Evolutionary conservation across 2,329 filamentous ascomycete genomes (phyloP), one percentile per base, ranked within the genome.

Genomic region (Pseudogymnoascus sp.): DNA sequence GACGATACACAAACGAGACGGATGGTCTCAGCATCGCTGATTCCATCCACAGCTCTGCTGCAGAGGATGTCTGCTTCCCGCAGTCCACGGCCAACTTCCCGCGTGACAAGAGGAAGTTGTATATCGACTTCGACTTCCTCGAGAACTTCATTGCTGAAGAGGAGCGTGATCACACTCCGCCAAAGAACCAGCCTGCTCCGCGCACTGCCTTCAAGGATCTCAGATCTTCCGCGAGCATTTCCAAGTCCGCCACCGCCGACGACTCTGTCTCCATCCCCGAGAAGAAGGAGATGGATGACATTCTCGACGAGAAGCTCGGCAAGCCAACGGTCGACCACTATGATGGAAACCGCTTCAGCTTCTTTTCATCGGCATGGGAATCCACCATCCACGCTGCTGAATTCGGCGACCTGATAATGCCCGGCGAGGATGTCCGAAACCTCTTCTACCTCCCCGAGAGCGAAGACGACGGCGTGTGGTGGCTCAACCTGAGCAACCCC

Each of bases 321-420:
- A 60, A 65, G 3, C 62, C 62, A n/a, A 67, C 65, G 14, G 72
- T 68, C n/a, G 69, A 70, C 12, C 74, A 75, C 37, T 72, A 80
- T 54, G 86, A 90, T 62, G 81, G 84, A 32, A 94, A 92, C 71
- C 85, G 93, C 4, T 97, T 96, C 77, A 94, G 92, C 65, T 97
- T 97, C 76, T 99, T 99, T 75, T 97, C 92, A 0, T 97, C 94
- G 0, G 90, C 94, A 60, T 88, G 91, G 74, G 92, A 97, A 71
- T 92, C 91, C 58, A 96, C 92, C 1, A 91, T 97, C 64, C 92
- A 97, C 71, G 91, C 93, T 14, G 83, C 89, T 1, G 91, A 96
- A 67, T 83, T 99, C 64, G 91, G 90, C 18, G 93, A 92, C 68
- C 81, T 97, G 7, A 83, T 97, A 4, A 85, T 96, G 62, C 91